These are phyloP conservation scores for Venturia pyrina DNA, from an alignment of 2,329 filamentous ascomycete species.

Conservation along the genomic window DNA sequence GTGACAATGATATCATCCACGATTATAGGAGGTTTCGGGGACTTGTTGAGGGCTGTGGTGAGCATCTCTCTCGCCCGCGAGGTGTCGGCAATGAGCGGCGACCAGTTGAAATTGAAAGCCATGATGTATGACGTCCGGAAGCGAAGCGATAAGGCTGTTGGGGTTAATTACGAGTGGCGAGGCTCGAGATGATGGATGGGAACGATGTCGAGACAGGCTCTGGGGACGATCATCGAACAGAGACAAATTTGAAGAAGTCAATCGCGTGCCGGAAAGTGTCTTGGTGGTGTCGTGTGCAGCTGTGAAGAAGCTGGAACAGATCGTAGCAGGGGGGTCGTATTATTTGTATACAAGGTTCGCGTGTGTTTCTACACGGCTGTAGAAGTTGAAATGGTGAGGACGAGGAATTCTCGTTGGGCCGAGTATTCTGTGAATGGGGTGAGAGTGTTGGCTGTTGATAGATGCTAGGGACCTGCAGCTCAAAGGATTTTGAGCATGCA, in stretches of 20 bases:
- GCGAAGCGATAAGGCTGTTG: not conserved
- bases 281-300: not conserved
- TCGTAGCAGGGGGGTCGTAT: not conserved
- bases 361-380: not conserved
- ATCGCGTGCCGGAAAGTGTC: constrained; percentile 1
- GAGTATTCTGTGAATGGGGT: not conserved
- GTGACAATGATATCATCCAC: constrained; percentile 98
- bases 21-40: constrained; percentile 94
- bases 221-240: not conserved
- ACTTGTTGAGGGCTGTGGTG: constrained; percentile 93
- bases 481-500: too few relatives aligned
- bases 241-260: not conserved
- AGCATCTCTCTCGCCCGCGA: constrained; percentile 86
- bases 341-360: not conserved
- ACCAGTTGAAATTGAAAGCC: constrained; percentile 99
- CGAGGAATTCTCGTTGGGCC: not conserved
- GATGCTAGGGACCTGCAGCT: too few relatives aligned
- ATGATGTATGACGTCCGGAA: constrained; percentile 39
- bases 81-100: constrained; percentile 91
- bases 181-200: constrained; percentile 1
- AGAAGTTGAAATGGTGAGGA: not conserved
- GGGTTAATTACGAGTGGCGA: not conserved
- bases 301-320: not conserved
- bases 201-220: not conserved
- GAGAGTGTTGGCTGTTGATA: not conserved